A percentile compares a stretch with the other conserved stretches of the same genome.
phyloP scores from a whole-genome alignment of 306 rosid genomes.

The Erythrophleum fordii region DNA sequence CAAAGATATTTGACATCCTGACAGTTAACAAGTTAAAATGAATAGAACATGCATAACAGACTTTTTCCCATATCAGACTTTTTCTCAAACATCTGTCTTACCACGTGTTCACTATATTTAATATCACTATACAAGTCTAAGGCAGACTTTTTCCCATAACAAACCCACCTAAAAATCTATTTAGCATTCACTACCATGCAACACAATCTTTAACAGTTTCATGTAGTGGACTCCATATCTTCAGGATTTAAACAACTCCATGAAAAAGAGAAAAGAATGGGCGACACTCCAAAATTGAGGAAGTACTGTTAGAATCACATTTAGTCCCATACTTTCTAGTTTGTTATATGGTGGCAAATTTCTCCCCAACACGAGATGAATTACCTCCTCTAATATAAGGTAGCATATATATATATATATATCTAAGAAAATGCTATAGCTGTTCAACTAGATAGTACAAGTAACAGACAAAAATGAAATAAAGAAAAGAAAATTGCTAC shows the following conservation, averaged over 20 bases:
- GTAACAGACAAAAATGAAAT: neutral
- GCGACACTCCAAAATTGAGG: neutral
- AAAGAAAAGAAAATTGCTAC: neutral
- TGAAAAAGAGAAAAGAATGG: neutral
- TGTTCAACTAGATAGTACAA: neutral
- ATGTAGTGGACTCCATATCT: neutral
- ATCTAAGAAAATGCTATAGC: neutral
- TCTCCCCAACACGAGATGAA: neutral
- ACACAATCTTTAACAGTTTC: constrained; percentile 2
- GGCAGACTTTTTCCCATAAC: neutral
- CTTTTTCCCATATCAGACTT: no score
- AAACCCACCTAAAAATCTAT: constrained; percentile 11
- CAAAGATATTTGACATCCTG: neutral
- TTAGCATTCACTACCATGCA: neutral
- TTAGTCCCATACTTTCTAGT: neutral
- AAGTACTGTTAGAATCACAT: neutral
- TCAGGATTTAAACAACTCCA: neutral
- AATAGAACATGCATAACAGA: constrained; percentile 12
- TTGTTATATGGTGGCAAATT: neutral
- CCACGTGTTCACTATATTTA: neutral
- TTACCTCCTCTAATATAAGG: neutral
- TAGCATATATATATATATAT: neutral
- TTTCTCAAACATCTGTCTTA: neutral
- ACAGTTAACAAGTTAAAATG: neutral
- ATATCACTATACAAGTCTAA: neutral